phyloP scores from a whole-genome alignment of 2,329 filamentous ascomycete species.

The Beauveria asiatica region DNA sequence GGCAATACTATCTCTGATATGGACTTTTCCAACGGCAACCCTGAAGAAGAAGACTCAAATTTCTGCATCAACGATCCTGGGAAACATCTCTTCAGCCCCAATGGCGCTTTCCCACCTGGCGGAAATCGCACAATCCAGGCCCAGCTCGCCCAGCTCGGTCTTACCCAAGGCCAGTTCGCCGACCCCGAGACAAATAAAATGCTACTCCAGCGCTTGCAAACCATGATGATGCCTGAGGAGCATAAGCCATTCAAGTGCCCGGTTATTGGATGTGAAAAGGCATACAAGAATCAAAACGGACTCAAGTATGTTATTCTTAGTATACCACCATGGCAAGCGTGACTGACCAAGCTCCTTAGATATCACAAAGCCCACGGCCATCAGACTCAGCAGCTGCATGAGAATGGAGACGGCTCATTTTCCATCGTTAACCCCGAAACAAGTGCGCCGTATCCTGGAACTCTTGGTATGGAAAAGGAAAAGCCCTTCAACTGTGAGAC shows the following conservation, averaged over 20 bases:
- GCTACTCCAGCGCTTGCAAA: constrained; percentile 48
- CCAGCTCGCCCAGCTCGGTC: constrained; percentile 61
- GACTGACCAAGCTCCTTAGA: constrained; percentile 30
- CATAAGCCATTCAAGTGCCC: constrained; percentile 97
- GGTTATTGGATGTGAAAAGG: constrained; percentile 97
- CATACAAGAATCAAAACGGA: constrained; percentile 99
- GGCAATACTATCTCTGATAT: constrained; percentile 41
- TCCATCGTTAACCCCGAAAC: constrained; percentile 97
- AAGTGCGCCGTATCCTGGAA: constrained; percentile 87
- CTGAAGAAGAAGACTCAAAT: constrained; percentile 32
- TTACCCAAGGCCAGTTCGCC: constrained; percentile 67
- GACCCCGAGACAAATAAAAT: constrained; percentile 64
- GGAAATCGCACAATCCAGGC: constrained; percentile 59
- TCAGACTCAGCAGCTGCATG: constrained; percentile 91
- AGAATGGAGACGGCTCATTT: constrained; percentile 94
- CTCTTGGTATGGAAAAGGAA: constrained; percentile 99
- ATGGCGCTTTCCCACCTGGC: constrained; percentile 58
- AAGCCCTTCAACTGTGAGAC: constrained; percentile 97
- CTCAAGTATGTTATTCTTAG: constrained; percentile 64
- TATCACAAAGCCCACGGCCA: constrained; percentile 80
- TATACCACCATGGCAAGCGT: not conserved
- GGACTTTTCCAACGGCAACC: constrained; percentile 37
- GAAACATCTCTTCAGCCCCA: constrained; percentile 85
- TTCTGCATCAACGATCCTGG: constrained; percentile 84
- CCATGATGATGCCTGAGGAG: constrained; percentile 70